These are phyloP conservation scores for Acacia concinna DNA, from an alignment of 331 rosid genomes.

Conservation along the genomic window DNA sequence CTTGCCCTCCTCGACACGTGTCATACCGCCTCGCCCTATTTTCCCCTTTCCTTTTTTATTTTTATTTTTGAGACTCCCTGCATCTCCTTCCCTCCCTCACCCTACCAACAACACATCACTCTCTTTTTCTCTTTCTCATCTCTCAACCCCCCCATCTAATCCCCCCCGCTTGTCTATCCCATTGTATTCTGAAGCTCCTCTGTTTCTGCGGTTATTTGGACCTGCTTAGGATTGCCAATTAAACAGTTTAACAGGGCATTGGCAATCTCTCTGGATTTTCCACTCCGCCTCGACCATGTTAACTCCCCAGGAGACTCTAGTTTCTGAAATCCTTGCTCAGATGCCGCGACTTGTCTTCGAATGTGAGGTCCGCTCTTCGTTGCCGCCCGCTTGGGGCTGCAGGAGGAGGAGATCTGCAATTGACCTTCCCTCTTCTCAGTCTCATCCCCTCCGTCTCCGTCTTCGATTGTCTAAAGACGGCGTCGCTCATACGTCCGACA, in stretches of 20 bases:
- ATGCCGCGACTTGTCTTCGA: slow-evolving; percentile 22
- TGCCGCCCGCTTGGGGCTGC: slow-evolving; percentile 39
- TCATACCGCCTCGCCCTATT: slow-evolving; percentile 31
- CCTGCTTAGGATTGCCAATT: not conserved
- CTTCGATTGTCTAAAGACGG: not conserved
- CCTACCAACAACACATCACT: not conserved
- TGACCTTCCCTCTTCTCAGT: not conserved
- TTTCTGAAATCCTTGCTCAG: slow-evolving; percentile 38
- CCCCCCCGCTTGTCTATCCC: not conserved
- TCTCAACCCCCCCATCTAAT: not conserved
- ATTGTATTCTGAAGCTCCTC: not conserved
- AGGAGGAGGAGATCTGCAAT: slow-evolving; percentile 58
- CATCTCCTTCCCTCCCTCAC: not conserved
- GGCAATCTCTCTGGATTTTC: not conserved
- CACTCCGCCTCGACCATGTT: not conserved
- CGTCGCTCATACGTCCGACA: not conserved
- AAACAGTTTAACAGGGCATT: not conserved
- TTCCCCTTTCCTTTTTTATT: slow-evolving; percentile 15
- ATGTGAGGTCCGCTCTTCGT: not conserved
- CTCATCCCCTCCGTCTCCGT: not conserved
- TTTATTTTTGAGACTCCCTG: not conserved
- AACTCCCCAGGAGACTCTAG: slow-evolving; percentile 35
- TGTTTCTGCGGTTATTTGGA: not conserved
- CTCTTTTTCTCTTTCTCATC: not conserved
- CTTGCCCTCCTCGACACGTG: slow-evolving; percentile 48